Evolutionary conservation across 2,329 filamentous ascomycete genomes (phyloP).

Genomic region (Microsporum audouinii): DNA sequence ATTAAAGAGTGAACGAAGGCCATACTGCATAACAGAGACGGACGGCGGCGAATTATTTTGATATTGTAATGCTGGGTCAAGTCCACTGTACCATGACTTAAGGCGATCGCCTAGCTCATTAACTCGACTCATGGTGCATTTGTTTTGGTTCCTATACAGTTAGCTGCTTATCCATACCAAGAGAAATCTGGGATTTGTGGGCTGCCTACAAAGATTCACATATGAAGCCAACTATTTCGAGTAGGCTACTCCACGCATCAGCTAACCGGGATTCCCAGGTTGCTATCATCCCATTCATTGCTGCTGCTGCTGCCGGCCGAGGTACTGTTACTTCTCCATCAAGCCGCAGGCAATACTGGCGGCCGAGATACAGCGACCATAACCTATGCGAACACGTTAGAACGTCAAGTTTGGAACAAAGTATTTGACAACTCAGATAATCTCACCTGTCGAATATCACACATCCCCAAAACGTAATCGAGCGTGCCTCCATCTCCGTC

Average conservation of each 20-base stretch:
- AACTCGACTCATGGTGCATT: slow-evolving; percentile 4
- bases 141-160: slow-evolving; percentile 6
- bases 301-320: neutral
- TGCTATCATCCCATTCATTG: neutral
- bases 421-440: neutral
- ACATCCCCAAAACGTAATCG: slow-evolving; percentile 14
- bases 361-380: slow-evolving; percentile 15
- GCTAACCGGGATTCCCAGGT: slow-evolving; percentile 11
- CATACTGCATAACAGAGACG: slow-evolving; percentile 9
- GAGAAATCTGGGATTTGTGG: neutral
- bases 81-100: slow-evolving; percentile 9
- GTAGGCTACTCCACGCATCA: slow-evolving; percentile 11
- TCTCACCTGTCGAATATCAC: slow-evolving; percentile 11
- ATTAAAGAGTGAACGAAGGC: neutral
- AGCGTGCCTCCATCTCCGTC: slow-evolving; percentile 12
- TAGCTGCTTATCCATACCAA: neutral
- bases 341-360: slow-evolving; percentile 10
- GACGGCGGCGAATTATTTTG: slow-evolving; percentile 4
- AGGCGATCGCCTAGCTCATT: slow-evolving; percentile 11
- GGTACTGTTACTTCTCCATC: slow-evolving; percentile 9
- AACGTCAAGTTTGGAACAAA: neutral
- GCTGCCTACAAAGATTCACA: slow-evolving; percentile 11
- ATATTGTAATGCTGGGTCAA: slow-evolving; percentile 10
- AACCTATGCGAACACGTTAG: neutral
- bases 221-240: slow-evolving; percentile 12